Evolutionary conservation across 2,329 filamentous ascomycete genomes (phyloP).

Genomic region (Tolypocladium guangdongense): DNA sequence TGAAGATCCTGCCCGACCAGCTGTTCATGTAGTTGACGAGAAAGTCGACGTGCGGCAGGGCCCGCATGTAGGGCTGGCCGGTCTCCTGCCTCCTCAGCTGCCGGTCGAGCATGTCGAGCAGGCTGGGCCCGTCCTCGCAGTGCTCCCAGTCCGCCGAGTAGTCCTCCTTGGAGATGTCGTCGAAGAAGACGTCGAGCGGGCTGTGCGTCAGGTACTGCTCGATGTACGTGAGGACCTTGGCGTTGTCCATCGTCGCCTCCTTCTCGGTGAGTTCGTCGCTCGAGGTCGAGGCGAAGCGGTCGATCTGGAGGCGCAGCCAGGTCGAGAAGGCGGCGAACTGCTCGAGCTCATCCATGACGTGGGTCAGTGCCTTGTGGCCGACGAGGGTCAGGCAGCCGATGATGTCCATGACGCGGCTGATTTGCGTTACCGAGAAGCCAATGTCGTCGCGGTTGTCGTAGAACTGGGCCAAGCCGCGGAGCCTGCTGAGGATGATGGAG

Average conservation of each 20-base stretch:
- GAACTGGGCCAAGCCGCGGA: constrained; percentile 75
- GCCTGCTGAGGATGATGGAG: constrained; percentile 66
- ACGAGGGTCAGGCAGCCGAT: constrained; percentile 66
- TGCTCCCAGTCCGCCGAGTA: constrained; percentile 34
- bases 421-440: constrained; percentile 52
- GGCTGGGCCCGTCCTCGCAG: constrained; percentile 30
- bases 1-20: constrained; percentile 52
- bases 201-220: constrained; percentile 57
- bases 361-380: constrained; percentile 59
- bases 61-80: constrained; percentile 34
- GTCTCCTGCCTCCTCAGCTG: constrained; percentile 36
- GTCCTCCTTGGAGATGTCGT: constrained; percentile 36
- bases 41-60: constrained; percentile 51
- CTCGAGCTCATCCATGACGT: constrained; percentile 64
- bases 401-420: constrained; percentile 57
- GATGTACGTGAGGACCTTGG: constrained; percentile 67
- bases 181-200: constrained; percentile 52
- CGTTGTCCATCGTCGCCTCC: constrained; percentile 64
- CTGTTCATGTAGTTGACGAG: constrained; percentile 46
- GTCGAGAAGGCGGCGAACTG: constrained; percentile 69
- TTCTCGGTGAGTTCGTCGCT: constrained; percentile 67
- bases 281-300: constrained; percentile 55
- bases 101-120: constrained; percentile 38
- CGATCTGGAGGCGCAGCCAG: constrained; percentile 79
- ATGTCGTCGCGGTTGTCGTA: constrained; percentile 56